Conservation (phyloP, 768 basidiomycete genomes). For the Termitomyces bulborhizus region DNA sequence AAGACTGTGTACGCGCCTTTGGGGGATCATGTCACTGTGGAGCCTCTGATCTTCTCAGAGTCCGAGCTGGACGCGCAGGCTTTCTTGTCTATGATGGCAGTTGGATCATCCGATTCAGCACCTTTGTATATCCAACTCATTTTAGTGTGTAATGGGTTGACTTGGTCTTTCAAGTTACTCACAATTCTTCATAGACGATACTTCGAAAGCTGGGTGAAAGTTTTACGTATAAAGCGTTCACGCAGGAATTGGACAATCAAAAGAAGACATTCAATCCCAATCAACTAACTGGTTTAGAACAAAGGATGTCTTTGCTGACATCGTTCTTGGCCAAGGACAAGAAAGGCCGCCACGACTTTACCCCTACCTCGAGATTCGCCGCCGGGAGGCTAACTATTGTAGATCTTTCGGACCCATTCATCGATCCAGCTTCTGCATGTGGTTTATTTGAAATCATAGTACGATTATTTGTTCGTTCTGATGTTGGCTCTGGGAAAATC, state of each 20-base stretch:
- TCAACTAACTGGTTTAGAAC: constrained; percentile 52
- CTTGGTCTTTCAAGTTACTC: background rate
- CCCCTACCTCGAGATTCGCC: constrained; percentile 33
- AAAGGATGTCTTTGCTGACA: constrained; percentile 54
- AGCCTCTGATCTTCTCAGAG: constrained; percentile 49
- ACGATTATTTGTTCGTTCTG: constrained; percentile 56
- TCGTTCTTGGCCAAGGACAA: constrained; percentile 43
- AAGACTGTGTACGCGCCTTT: constrained; percentile 47
- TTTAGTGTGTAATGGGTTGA: constrained; percentile 35
- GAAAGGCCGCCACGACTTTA: background rate
- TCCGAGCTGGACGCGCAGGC: constrained; percentile 63
- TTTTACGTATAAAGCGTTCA: constrained; percentile 48
- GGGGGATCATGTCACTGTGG: constrained; percentile 41
- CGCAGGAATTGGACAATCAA: constrained; percentile 33
- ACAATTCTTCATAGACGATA: constrained; percentile 35
- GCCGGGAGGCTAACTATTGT: constrained; percentile 59
- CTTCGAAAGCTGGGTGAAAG: constrained; percentile 58
- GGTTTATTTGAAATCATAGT: constrained; percentile 65
- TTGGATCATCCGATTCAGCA: constrained; percentile 52
- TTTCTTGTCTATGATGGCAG: constrained; percentile 71
- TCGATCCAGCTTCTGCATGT: constrained; percentile 62
- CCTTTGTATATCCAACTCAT: constrained; percentile 69
- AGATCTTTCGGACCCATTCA: constrained; percentile 69
- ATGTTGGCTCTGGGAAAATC: constrained; percentile 58
- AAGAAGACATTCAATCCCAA: constrained; percentile 49